Evolutionary conservation across 805 yeast species (phyloP), one percentile per base, ranked within the genome.

Genomic region (Komagataella pastoris): DNA sequence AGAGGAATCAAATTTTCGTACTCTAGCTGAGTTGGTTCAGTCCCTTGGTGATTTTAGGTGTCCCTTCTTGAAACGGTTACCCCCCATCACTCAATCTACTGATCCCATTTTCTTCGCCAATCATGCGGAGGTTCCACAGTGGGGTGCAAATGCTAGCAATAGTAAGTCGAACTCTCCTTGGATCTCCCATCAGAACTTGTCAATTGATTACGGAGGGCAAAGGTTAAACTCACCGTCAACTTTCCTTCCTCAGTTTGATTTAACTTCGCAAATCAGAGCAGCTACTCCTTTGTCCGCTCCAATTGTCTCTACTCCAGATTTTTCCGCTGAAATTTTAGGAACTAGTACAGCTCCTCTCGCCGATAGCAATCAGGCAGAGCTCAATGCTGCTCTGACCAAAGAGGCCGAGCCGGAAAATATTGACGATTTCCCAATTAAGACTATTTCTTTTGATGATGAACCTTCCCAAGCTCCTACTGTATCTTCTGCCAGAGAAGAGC

Each of bases 61-160:
- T 47, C 95, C 95, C 2, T 88, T 87, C 63, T 63, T 73, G 51
- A 70, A 75, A 6, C 82, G 88, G 3, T 68, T 81, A 47, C 81
- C 81, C 49, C 52, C 54, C 10, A 51, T 55, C 49, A 47, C 21
- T 14, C 47, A 44, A 19, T 19, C 19, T 8, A 10, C 23, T 3
- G 24, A 46, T 18, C 47, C 47, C 7, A n/a, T 46, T 30, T 30
- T 30, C n/a, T 30, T 30, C 5, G 6, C 40, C 8, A 30, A 30
- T 14, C 40, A 30, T 30, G 14, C 40, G n/a, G 40, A 30, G 40
- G 40, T 30, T 4, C 40, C 40, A 5, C 40, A 30, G 8, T 30
- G 40, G 40, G 40, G 40, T 10, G 40, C 40, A 18, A 46, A 12
- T 18, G 24, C 47, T 21, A 24, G 21, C 47, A 46, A 46, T 46